These are phyloP conservation scores for Codiaeum variegatum DNA, from an alignment of 441 rosid genomes.

Conservation along the genomic window DNA sequence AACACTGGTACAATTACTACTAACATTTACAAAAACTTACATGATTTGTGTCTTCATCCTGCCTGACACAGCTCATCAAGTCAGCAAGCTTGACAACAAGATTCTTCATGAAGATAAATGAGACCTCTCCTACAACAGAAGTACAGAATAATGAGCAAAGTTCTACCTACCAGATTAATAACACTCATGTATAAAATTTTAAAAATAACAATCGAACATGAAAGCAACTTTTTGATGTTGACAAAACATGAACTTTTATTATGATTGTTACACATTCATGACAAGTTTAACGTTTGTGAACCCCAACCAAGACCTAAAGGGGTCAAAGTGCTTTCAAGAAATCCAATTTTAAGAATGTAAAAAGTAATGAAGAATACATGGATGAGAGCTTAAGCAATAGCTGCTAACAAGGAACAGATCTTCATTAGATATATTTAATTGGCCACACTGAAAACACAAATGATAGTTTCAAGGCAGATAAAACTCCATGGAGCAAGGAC, in stretches of 20 bases:
- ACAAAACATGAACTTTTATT: background rate
- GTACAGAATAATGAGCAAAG: constrained; percentile 9
- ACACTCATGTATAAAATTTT: background rate
- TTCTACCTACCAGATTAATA: background rate
- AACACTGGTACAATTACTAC: background rate
- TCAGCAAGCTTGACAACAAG: constrained; percentile 64
- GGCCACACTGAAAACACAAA: background rate
- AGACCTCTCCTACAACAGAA: constrained; percentile 46
- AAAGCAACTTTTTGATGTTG: background rate
- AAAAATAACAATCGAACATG: background rate
- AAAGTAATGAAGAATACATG: background rate
- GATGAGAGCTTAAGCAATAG: background rate
- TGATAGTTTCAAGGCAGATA: background rate
- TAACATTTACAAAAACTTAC: constrained; percentile 42
- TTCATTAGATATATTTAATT: background rate
- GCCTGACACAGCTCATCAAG: constrained; percentile 41
- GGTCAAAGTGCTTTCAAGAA: background rate
- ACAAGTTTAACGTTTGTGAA: background rate
- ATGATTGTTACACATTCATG: constrained; percentile 1
- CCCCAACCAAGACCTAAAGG: background rate
- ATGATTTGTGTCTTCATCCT: constrained; percentile 34
- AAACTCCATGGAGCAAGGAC: background rate
- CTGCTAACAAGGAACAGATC: background rate
- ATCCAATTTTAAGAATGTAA: background rate
- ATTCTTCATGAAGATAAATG: constrained; percentile 53